Base-by-base conservation (phyloP, 2,329 filamentous ascomycete species). In the Anthostomella pinea region DNA sequence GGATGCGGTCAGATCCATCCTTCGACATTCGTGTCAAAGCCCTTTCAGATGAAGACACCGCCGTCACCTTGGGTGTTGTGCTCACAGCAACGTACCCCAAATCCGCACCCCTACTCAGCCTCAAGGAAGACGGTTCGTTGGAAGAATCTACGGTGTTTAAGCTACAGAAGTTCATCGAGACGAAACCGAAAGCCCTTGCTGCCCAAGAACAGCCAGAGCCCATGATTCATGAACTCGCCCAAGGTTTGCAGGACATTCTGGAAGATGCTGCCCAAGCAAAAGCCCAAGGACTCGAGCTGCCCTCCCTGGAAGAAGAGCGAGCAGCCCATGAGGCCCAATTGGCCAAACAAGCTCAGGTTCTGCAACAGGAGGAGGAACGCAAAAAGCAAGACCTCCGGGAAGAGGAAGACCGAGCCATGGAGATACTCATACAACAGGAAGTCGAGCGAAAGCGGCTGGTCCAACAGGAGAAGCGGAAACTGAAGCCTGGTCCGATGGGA, bases 61-160 rank as follows among this genome's bases (percentile, higher is more conserved):
- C 73, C 17, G 71, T 89, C 24, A 80, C 79, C 2, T 66, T 97
- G n/a, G 74, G 78, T 30, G 87, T 94, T 34, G 83, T 86, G 38
- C 70, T 97, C 48, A 93, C 88, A 7, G 85, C 89, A 6, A 95
- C 90, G 1, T 97, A 97, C 59, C 93, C 91, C 4, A 95, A 87
- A 57, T 85, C 88, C 2, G 68, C 81, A 2, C 90, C 90, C 2
- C 67, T 87, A 8, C 65, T 95, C 10, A 79, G 75, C 4, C 58
- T 94, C 28, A 83, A 85, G 46, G 72, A 81, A 36, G 67, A 80
- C 26, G 69, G 72, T 17, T 72, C 76, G 28, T 68, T 95, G 37
- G 80, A 81, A 27, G 83, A 85, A 51, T 81, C 77, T 35, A 87
- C 85, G 2, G 73, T 77, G 39, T 83, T 80, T 57, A 85, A 83